A percentile compares a stretch with the other conserved stretches of the same genome.
Evolutionary conservation across 257 asterid genomes (phyloP).

Genomic region (Solanum tacnaense): DNA sequence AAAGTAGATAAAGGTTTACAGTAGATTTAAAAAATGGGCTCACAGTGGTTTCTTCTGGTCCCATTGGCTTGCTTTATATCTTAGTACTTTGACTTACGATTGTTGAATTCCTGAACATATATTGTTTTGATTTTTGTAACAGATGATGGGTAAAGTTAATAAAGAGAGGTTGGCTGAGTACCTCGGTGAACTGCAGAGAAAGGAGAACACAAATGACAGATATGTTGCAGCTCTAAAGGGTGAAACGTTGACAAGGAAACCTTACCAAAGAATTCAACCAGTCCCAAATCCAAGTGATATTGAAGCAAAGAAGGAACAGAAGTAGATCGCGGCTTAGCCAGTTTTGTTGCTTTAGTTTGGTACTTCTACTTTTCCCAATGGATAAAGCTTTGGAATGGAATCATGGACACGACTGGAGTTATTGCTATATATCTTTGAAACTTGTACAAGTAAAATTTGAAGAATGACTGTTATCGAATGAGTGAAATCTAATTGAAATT

Average conservation of each 20-base stretch:
- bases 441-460: neutral
- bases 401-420: neutral
- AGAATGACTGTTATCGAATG: neutral
- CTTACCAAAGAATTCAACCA: constrained; percentile 77
- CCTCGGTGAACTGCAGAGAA: constrained; percentile 79
- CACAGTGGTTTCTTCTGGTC: neutral
- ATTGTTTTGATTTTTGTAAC: neutral
- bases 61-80: neutral
- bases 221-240: constrained; percentile 89
- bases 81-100: neutral
- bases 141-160: constrained; percentile 93
- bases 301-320: constrained; percentile 24
- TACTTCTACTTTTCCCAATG: neutral
- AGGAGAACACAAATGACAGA: constrained; percentile 85
- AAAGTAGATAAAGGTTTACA: no score
- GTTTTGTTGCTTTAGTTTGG: neutral
- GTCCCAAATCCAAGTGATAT: constrained; percentile 28
- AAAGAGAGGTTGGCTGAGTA: constrained; percentile 81
- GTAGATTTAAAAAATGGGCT: no score
- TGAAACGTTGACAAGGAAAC: constrained; percentile 83
- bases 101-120: neutral
- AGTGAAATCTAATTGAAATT: neutral
- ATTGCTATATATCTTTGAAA: no score
- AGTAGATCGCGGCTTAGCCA: neutral
- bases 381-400: neutral